phyloP scores from a whole-genome alignment of 495 filamentous ascomycete species.

The Penicillium silybi region DNA sequence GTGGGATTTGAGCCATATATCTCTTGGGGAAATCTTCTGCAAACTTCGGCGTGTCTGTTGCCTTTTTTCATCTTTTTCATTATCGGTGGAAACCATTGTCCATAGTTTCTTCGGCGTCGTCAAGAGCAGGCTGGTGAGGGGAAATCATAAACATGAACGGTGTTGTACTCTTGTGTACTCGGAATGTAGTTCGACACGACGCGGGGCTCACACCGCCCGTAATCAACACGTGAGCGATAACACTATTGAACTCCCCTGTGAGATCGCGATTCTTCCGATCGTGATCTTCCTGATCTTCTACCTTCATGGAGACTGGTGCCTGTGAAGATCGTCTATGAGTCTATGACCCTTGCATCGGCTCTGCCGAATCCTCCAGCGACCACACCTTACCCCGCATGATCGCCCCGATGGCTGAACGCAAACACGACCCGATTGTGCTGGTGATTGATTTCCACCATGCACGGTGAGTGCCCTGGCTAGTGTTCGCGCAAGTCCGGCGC shows the following conservation, averaged over 20 bases:
- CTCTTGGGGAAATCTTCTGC: constrained; percentile 10
- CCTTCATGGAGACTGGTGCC: constrained; percentile 13
- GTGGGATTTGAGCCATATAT: constrained; percentile 6
- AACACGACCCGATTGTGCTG: constrained; percentile 62
- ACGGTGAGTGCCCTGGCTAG: constrained; percentile 44
- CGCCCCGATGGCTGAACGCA: constrained; percentile 30
- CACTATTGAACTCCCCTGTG: constrained; percentile 24
- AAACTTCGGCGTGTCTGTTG: constrained; percentile 15
- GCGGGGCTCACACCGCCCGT: constrained; percentile 25
- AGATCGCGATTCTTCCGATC: neutral
- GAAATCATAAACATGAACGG: constrained; percentile 16
- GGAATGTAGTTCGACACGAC: neutral
- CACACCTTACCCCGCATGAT: constrained; percentile 10
- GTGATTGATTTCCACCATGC: constrained; percentile 98
- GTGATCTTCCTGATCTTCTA: neutral
- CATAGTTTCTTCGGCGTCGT: constrained; percentile 31
- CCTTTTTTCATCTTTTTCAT: constrained; percentile 9
- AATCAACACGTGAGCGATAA: constrained; percentile 29
- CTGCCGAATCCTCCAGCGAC: neutral
- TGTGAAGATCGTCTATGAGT: constrained; percentile 9
- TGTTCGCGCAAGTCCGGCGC: neutral
- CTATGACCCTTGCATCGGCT: constrained; percentile 7
- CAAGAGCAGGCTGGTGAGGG: constrained; percentile 25
- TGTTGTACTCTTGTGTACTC: neutral
- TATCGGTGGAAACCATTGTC: constrained; percentile 20